Conservation (phyloP, 2,329 filamentous ascomycete species). For the Endoconidiophora polonica region DNA sequence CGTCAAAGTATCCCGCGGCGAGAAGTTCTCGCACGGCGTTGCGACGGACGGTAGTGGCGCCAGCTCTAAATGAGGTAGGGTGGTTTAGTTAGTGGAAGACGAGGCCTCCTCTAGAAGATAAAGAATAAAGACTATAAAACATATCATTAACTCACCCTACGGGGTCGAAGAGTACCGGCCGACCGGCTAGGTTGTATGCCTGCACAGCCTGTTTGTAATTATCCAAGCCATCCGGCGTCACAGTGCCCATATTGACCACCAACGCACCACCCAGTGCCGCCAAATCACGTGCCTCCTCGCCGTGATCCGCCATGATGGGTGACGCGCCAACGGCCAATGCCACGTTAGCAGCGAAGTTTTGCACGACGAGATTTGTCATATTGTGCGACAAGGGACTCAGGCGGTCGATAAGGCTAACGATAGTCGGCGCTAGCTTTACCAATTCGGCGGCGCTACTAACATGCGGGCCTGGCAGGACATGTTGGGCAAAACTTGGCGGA, state of each 20-base stretch:
- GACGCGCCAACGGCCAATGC: constrained; percentile 70
- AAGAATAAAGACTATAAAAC: neutral
- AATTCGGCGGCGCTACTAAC: constrained; percentile 13
- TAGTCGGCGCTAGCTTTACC: constrained; percentile 17
- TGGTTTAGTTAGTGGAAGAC: neutral
- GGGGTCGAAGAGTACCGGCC: constrained; percentile 72
- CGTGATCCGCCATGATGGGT: constrained; percentile 88
- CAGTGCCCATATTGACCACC: constrained; percentile 89
- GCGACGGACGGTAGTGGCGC: constrained; percentile 60
- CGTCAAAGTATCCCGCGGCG: constrained; percentile 56
- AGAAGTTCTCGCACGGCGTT: constrained; percentile 56
- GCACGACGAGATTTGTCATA: constrained; percentile 90
- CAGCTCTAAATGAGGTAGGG: constrained; percentile 34
- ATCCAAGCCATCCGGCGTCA: constrained; percentile 54
- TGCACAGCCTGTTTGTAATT: constrained; percentile 59
- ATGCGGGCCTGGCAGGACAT: constrained; percentile 1
- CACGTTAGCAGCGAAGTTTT: constrained; percentile 88
- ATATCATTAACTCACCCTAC: constrained; percentile 45
- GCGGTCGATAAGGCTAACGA: constrained; percentile 44
- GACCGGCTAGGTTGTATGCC: constrained; percentile 64
- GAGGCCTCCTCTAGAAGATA: neutral
- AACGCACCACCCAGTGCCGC: constrained; percentile 59
- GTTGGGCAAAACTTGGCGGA: constrained; percentile 19
- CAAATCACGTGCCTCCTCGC: constrained; percentile 67
- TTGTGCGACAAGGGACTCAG: constrained; percentile 71